phyloP scores from a whole-genome alignment of 345 rosid species.

The Sonneratia alba region DNA sequence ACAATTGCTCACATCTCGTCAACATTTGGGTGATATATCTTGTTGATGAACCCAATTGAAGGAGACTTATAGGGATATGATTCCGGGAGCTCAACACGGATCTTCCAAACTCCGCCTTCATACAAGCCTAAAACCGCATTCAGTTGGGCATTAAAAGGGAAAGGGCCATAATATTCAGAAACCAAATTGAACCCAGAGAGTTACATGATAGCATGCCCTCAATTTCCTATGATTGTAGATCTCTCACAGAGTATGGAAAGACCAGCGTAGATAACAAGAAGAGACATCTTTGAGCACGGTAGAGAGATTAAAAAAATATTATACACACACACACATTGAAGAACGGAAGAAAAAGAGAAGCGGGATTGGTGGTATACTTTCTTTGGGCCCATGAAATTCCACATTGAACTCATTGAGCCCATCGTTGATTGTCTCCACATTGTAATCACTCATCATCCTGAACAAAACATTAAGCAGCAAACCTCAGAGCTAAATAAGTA shows the following conservation, averaged over 20 bases:
- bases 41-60: slow-evolving; percentile 60
- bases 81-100: slow-evolving; percentile 69
- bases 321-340: not conserved
- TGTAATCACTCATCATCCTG: slow-evolving; percentile 84
- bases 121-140: slow-evolving; percentile 42
- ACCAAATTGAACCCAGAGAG: not conserved
- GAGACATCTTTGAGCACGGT: not conserved
- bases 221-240: not conserved
- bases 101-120: slow-evolving; percentile 69
- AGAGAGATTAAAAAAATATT: not conserved
- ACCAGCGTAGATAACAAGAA: not conserved
- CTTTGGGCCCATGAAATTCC: slow-evolving; percentile 71
- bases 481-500: not conserved
- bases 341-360: slow-evolving; percentile 4
- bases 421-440: slow-evolving; percentile 61
- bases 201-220: not conserved
- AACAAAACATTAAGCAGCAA: slow-evolving; percentile 13
- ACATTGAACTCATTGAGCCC: slow-evolving; percentile 67
- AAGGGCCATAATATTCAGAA: not conserved
- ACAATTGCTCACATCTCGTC: slow-evolving; percentile 52
- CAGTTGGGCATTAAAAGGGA: not conserved
- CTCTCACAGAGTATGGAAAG: not conserved
- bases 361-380: slow-evolving; percentile 29
- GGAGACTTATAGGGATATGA: slow-evolving; percentile 76
- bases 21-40: slow-evolving; percentile 72